phyloP scores from a whole-genome alignment of 176 grass and related monocot species.

The Triticum urartu region DNA sequence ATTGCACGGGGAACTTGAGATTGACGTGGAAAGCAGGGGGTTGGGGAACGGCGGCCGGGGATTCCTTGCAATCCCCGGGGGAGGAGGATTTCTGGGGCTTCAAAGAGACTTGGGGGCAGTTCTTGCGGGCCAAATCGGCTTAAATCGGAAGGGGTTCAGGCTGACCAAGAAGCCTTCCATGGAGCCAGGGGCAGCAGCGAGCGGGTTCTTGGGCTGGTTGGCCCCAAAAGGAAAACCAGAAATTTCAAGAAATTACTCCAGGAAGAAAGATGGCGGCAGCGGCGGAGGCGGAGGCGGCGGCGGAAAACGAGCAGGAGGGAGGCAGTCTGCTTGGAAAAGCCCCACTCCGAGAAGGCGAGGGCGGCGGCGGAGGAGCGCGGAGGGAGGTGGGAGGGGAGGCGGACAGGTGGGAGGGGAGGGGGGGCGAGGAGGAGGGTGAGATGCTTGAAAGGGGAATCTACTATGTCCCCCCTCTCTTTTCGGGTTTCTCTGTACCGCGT shows the following conservation, averaged over 20 bases:
- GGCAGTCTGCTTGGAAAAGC: background rate
- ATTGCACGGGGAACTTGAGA: conserved; percentile 29
- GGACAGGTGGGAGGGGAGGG: conserved; percentile 24
- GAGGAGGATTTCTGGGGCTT: conserved; percentile 26
- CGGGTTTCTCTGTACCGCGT: background rate
- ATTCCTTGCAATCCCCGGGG: conserved; percentile 35
- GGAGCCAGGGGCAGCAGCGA: conserved; percentile 15
- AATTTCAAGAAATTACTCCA: background rate
- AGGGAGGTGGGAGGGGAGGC: background rate
- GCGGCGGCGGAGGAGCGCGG: background rate
- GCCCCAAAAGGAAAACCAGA: background rate
- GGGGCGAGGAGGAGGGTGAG: conserved; percentile 9
- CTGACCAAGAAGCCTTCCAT: conserved; percentile 87
- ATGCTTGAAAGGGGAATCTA: conserved; percentile 31
- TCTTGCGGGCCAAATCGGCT: conserved; percentile 46
- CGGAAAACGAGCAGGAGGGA: conserved; percentile 4
- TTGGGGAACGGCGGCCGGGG: conserved; percentile 23
- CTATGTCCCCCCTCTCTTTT: background rate
- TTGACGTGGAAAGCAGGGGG: conserved; percentile 17
- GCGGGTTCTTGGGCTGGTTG: background rate
- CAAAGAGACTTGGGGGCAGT: conserved; percentile 32
- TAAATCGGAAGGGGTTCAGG: conserved; percentile 88
- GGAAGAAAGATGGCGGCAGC: conserved; percentile 13
- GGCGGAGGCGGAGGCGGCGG: background rate
- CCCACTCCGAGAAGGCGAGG: background rate